Percentiles rank a stretch among this genome's conserved stretches.
Conservation (phyloP, 768 basidiomycete species). For the Cubamyces lactineus region DNA sequence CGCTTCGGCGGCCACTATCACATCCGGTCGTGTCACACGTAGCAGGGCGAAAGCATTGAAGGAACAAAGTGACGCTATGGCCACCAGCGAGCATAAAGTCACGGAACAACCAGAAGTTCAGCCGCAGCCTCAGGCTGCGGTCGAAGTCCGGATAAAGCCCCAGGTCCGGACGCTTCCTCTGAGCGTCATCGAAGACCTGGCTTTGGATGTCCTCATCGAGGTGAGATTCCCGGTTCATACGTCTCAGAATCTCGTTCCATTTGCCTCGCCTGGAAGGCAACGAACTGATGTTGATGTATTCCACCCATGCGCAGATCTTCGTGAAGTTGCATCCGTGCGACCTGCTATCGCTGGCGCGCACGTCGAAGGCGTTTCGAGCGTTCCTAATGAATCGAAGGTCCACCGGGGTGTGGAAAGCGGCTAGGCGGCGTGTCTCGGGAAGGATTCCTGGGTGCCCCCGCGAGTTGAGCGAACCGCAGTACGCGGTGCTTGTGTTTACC, state of each 20-base stretch:
- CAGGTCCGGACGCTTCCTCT: background rate
- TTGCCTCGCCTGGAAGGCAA: background rate
- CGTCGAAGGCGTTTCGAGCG: conserved; percentile 7
- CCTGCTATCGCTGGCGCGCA: conserved; percentile 17
- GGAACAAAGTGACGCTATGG: too few relatives aligned
- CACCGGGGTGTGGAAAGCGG: conserved; percentile 10
- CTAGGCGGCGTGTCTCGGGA: background rate
- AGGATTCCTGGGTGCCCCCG: conserved; percentile 17
- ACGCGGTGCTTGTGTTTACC: conserved; percentile 16
- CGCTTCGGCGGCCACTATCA: too few relatives aligned
- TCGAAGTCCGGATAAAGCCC: background rate
- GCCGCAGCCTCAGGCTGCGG: background rate
- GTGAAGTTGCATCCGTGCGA: conserved; percentile 5
- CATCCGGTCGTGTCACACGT: too few relatives aligned
- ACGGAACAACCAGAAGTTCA: background rate
- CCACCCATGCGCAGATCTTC: conserved; percentile 6
- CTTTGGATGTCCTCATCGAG: conserved; percentile 18
- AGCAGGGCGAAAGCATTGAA: too few relatives aligned
- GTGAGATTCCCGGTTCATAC: background rate
- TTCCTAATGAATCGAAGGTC: conserved; percentile 14
- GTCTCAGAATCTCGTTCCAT: background rate
- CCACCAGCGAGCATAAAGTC: too few relatives aligned
- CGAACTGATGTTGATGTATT: too few relatives aligned
- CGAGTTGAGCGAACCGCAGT: conserved; percentile 20
- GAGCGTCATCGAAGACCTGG: conserved; percentile 5